These are phyloP conservation scores for Chondrus crispus DNA, from an alignment of 23 red algal species.

Conservation along the genomic window DNA sequence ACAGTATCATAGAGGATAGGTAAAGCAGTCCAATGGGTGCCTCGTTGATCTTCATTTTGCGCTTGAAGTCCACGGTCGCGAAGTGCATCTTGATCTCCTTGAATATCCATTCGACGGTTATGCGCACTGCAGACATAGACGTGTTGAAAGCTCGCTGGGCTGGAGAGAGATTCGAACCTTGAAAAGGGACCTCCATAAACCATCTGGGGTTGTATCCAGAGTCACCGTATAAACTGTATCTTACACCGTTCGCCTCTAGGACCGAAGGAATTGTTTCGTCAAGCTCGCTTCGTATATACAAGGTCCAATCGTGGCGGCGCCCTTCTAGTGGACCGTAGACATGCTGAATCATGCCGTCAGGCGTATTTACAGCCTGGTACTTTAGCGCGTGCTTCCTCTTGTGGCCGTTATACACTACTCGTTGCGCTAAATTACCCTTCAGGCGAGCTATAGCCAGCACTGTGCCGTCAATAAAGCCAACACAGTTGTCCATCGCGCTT, in stretches of 20 bases:
- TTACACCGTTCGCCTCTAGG: neutral
- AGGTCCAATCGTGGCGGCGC: neutral
- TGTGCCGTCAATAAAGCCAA: neutral
- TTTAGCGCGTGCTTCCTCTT: neutral
- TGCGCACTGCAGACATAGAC: neutral
- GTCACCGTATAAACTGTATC: neutral
- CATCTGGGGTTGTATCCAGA: neutral
- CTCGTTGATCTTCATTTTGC: constrained; percentile 1
- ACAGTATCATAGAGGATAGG: too few relatives aligned
- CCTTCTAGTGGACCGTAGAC: neutral
- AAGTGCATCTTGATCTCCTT: constrained; percentile 21
- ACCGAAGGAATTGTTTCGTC: neutral
- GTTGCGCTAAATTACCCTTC: neutral
- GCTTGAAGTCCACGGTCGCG: constrained; percentile 4
- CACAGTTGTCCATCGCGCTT: neutral
- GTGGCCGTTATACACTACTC: neutral
- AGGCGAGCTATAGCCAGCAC: neutral
- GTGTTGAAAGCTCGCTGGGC: constrained; percentile 1
- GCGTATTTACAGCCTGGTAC: neutral
- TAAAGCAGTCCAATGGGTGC: neutral
- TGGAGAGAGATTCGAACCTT: neutral
- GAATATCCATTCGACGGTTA: constrained; percentile 11
- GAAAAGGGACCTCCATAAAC: neutral
- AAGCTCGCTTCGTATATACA: neutral
- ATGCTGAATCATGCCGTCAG: neutral